Base-by-base conservation (phyloP, 1,139 yeast genomes). In the Torulaspora globosa region DNA sequence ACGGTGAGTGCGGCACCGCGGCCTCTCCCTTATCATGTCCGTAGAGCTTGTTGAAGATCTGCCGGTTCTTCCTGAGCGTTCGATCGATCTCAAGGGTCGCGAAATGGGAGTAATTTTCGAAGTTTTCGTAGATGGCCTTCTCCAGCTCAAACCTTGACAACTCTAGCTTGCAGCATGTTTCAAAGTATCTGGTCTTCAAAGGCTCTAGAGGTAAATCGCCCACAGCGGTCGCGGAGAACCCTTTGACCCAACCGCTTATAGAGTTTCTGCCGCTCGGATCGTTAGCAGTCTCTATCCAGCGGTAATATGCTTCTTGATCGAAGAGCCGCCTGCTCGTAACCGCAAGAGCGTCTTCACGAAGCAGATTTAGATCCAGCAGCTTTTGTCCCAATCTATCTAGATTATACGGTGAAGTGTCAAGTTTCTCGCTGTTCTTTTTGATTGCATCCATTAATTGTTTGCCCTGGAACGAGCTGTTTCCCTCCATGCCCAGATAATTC, bases 351-450 rank as follows among this genome's bases (percentile, higher is more conserved):
- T 50, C 50, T 30, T 46, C 51, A n/a, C 47, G 31, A 24, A 59
- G 50, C 15, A 58, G 23, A 2, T 39, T 37, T 8, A 44, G 21
- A 16, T 45, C 48, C 10, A 57, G 11, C 16, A 59, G 40, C 12
- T 23, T 26, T 38, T 59, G 62, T 6, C 60, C 60, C 3, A 59
- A 21, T 21, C 56, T 48, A 31, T 58, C 55, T 31, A 52, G 31
- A 35, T 58, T 57, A 31, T 38, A 58, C 3, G 50, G 36, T 2
- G 63, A 59, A 0, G 48, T 44, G 34, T 57, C 62, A 36, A 42
- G 16, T 27, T 42, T 42, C 3, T 23, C 34, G n/a, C 29, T 29
- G 51, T 21, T 23, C 27, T 37, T 44, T 38, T 46, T 54, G 26
- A 57, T 37, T 11, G 47, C 49, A n/a, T 47, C 46, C 16, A 54